Evolutionary conservation across 176 grass and related monocot genomes (phyloP), one percentile per base, ranked within the genome.

Genomic region (Otatea glauca): DNA sequence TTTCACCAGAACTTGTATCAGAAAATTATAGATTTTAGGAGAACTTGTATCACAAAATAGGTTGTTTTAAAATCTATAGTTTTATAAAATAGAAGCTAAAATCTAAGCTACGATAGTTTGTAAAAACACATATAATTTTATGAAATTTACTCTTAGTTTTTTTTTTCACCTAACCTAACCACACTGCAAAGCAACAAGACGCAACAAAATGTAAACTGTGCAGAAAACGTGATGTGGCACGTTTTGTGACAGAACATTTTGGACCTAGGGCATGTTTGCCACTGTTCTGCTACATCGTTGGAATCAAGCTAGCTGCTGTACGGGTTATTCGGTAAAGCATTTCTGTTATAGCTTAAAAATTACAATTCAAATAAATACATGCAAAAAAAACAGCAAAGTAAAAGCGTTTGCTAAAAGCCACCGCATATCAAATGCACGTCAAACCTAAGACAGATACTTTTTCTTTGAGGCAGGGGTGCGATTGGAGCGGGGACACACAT

Each of bases 91-190:
- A n/a, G n/a, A n/a, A n/a, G n/a, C n/a, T n/a, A n/a, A n/a, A n/a
- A n/a, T n/a, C n/a, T n/a, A n/a, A n/a, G n/a, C n/a, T n/a, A n/a
- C n/a, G n/a, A n/a, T n/a, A n/a, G n/a, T n/a, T n/a, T n/a, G n/a
- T n/a, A n/a, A n/a, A n/a, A n/a, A n/a, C n/a, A n/a, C n/a, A n/a
- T n/a, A n/a, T n/a, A n/a, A n/a, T n/a, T n/a, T n/a, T n/a, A n/a
- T n/a, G n/a, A n/a, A n/a, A n/a, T n/a, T n/a, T n/a, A n/a, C n/a
- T n/a, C n/a, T 34, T 34, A 51, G 45, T 2, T 21, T 79, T 4
- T 44, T 38, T 9, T 53, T 63, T 41, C 66, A 83, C 86, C 80
- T 72, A 83, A 78, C 86, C 61, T 43, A 12, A 47, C 67, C 47
- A 29, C 67, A 3, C 59, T 27, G 74, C 86, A 48, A 73, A 58